Evolutionary conservation across 495 filamentous ascomycete genomes (phyloP), one percentile per base, ranked within the genome.

Genomic region (Parachaetomium inaequale): DNA sequence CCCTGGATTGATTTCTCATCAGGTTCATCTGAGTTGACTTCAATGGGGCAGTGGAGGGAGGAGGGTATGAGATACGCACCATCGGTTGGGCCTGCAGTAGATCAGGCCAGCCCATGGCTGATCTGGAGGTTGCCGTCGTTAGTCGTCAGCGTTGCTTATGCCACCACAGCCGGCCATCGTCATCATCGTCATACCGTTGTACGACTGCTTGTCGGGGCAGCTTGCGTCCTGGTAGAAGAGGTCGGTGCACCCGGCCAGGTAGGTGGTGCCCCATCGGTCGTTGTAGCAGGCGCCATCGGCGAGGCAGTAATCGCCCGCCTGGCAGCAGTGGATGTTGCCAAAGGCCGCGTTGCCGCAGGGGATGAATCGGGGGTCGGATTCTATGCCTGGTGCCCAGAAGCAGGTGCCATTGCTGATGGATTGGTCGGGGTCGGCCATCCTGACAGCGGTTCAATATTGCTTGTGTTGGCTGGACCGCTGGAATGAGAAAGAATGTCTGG

Each of bases 401-500:
- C 76, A 78, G 42, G 70, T 72, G 34, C 76, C 76, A 29, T 76
- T 75, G 42, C 72, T 74, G 54, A 76, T 69, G 42, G 59, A 58
- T 5, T 17, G 31, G 50, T 68, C 54, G 6, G 45, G 43, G 52
- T 53, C 42, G 25, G n/a, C 21, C 56, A 68, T 68, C 3, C 1
- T 47, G 49, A 46, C 19, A 17, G 42, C 19, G n/a, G n/a, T 21
- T 52, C 36, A 40, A 40, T 3, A 40, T 15, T 17, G 6, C n/a
- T n/a, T n/a, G n/a, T n/a, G n/a, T n/a, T n/a, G n/a, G n/a, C n/a
- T n/a, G n/a, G n/a, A n/a, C n/a, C n/a, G n/a, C n/a, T n/a, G n/a
- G n/a, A n/a, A n/a, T n/a, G n/a, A n/a, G n/a, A n/a, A n/a, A n/a
- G n/a, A n/a, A n/a, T n/a, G n/a, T n/a, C n/a, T n/a, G n/a, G n/a